Evolutionary conservation across 192 early-diverging fungal species (phyloP).

Genomic region (Coemansia aciculifera): DNA sequence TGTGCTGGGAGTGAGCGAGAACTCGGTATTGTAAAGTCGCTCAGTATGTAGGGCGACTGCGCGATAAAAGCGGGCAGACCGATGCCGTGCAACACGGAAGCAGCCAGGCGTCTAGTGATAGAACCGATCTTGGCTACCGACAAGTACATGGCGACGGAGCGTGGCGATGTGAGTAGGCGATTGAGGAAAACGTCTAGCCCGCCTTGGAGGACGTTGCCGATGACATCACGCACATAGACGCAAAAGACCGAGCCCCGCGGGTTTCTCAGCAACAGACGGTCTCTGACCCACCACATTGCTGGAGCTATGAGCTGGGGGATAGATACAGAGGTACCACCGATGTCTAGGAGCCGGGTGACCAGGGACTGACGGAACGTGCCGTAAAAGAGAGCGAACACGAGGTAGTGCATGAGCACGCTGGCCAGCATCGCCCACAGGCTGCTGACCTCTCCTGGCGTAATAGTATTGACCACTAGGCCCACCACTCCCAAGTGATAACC

Average conservation of each 20-base stretch:
- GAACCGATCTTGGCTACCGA: not conserved
- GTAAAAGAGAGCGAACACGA: constrained; percentile 25
- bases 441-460: not conserved
- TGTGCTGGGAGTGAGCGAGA: not conserved
- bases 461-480: not conserved
- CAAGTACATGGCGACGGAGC: constrained; percentile 10
- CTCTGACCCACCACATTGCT: constrained; percentile 21
- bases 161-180: constrained; percentile 10
- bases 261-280: constrained; percentile 9
- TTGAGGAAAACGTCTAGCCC: not conserved
- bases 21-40: not conserved
- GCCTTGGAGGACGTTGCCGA: constrained; percentile 9
- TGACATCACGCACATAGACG: constrained; percentile 35
- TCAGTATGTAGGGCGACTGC: not conserved
- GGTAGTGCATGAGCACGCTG: constrained; percentile 28
- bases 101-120: not conserved
- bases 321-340: not conserved
- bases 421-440: not conserved
- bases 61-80: not conserved
- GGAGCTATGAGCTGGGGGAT: not conserved
- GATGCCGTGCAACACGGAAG: not conserved
- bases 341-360: constrained; percentile 13
- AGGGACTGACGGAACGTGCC: constrained; percentile 35
- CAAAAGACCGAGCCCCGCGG: constrained; percentile 29
- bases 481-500: constrained; percentile 17